Conservation (phyloP, 1,139 yeast species). For the Debaryomyces coudertii region DNA sequence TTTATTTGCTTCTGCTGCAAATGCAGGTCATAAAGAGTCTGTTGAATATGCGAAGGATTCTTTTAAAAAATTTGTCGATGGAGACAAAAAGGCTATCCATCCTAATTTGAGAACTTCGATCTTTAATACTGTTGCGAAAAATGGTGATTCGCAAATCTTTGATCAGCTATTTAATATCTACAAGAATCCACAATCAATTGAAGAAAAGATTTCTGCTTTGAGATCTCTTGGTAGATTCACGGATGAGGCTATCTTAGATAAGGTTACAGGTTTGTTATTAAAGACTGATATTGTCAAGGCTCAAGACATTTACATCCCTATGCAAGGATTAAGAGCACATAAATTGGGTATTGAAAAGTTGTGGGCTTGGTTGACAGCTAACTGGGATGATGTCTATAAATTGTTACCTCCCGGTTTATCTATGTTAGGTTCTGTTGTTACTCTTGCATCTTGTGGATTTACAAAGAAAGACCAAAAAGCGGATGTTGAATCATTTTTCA, state of each 20-base stretch:
- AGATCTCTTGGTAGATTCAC: conserved; percentile 74
- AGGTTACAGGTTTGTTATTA: conserved; percentile 62
- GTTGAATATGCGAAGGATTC: conserved; percentile 56
- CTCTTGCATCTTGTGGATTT: conserved; percentile 64
- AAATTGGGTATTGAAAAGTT: conserved; percentile 63
- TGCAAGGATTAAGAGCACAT: conserved; percentile 69
- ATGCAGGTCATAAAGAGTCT: conserved; percentile 58
- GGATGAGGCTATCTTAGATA: conserved; percentile 57
- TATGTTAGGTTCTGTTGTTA: conserved; percentile 75
- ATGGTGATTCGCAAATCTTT: conserved; percentile 66
- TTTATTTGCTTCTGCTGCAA: conserved; percentile 71
- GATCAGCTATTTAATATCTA: conserved; percentile 67
- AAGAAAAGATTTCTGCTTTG: conserved; percentile 78
- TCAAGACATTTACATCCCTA: conserved; percentile 82
- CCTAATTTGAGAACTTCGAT: conserved; percentile 80
- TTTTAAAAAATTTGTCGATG: conserved; percentile 62
- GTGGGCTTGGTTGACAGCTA: conserved; percentile 77
- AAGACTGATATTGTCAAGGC: conserved; percentile 71
- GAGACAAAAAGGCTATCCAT: conserved; percentile 72
- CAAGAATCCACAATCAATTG: conserved; percentile 65
- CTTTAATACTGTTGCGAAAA: conserved; percentile 66
- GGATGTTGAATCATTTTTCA: conserved; percentile 62
- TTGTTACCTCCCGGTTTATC: conserved; percentile 81
- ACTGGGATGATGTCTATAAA: conserved; percentile 70
- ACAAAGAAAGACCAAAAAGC: conserved; percentile 61